Percentiles rank a stretch among this genome's conserved stretches.
phyloP scores from a whole-genome alignment of 805 yeast genomes.

The Metschnikowia borealis region DNA sequence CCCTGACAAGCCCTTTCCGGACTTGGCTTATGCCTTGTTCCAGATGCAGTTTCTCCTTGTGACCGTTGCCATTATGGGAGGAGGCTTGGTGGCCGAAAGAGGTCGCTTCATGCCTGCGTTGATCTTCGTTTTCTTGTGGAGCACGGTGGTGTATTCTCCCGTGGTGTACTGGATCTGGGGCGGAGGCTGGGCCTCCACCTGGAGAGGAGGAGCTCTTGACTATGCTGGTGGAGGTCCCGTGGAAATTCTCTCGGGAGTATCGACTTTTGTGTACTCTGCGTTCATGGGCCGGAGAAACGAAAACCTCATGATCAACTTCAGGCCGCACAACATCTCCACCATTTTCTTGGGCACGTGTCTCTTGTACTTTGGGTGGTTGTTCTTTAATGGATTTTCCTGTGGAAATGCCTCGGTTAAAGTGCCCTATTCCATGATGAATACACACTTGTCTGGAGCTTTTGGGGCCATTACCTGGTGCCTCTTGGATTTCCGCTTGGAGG shows the following conservation, averaged over 20 bases:
- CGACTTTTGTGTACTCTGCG: slow-evolving; percentile 82
- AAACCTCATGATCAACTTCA: slow-evolving; percentile 76
- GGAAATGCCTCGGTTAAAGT: slow-evolving; percentile 78
- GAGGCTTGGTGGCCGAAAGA: slow-evolving; percentile 84
- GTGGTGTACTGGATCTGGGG: slow-evolving; percentile 97
- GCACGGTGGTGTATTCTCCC: slow-evolving; percentile 90
- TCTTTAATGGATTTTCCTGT: slow-evolving; percentile 90
- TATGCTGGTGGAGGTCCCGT: slow-evolving; percentile 99
- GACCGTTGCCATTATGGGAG: slow-evolving; percentile 88
- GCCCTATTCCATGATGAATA: slow-evolving; percentile 85
- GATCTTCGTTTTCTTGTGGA: slow-evolving; percentile 81
- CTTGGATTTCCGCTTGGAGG: slow-evolving; percentile 81
- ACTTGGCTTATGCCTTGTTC: slow-evolving; percentile 77
- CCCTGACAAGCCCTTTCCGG: slow-evolving; percentile 58
- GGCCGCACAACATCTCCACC: slow-evolving; percentile 93
- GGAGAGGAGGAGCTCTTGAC: slow-evolving; percentile 85
- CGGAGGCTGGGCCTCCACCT: slow-evolving; percentile 81
- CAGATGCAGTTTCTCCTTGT: slow-evolving; percentile 91
- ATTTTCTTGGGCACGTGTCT: slow-evolving; percentile 84
- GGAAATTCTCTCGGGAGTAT: slow-evolving; percentile 86
- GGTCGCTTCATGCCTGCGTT: slow-evolving; percentile 84
- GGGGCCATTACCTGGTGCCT: slow-evolving; percentile 93
- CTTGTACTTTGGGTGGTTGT: slow-evolving; percentile 94
- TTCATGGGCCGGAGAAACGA: slow-evolving; percentile 73
- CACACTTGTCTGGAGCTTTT: slow-evolving; percentile 83